Evolutionary conservation across 208 protist species (phyloP).

Genomic region (Entamoeba invadens): DNA sequence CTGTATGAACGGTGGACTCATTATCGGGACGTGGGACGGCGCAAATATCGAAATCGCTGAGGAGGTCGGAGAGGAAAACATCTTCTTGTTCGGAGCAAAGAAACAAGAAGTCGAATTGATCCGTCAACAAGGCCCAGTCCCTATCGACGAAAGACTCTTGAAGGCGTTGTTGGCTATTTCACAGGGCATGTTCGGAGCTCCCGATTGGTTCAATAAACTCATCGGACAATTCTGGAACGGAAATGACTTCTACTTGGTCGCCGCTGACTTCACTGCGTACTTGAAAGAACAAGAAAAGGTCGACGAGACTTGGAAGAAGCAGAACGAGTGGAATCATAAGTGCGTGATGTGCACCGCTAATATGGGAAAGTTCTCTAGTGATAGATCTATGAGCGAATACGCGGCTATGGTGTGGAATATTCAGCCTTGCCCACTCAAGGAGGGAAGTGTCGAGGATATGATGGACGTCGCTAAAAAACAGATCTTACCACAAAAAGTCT

Average conservation of each 20-base stretch:
- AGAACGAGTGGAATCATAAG: conserved; percentile 8
- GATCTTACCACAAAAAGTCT: neutral
- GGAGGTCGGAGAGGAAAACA: conserved; percentile 21
- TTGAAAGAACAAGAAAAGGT: neutral
- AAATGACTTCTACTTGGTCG: conserved; percentile 45
- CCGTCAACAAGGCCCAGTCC: neutral
- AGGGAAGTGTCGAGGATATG: neutral
- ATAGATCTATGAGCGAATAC: conserved; percentile 24
- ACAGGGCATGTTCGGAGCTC: neutral
- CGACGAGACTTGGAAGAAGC: neutral
- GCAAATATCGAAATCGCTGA: conserved; percentile 26
- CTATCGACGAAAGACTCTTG: neutral
- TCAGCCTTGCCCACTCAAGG: neutral
- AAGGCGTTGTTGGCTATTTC: neutral
- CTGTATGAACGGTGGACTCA: conserved; percentile 17
- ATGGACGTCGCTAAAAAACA: neutral
- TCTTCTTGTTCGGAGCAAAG: conserved; percentile 20
- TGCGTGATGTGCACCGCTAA: neutral
- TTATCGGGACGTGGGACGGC: conserved; percentile 22
- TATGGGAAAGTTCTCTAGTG: conserved; percentile 13
- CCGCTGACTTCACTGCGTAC: conserved; percentile 40
- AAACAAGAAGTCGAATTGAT: conserved; percentile 1
- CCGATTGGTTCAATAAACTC: neutral
- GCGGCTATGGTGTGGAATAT: conserved; percentile 7
- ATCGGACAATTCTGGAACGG: neutral